These are phyloP conservation scores for Rhodotorula sp. DNA, from an alignment of 1,284 basidiomycete species.

Conservation along the genomic window DNA sequence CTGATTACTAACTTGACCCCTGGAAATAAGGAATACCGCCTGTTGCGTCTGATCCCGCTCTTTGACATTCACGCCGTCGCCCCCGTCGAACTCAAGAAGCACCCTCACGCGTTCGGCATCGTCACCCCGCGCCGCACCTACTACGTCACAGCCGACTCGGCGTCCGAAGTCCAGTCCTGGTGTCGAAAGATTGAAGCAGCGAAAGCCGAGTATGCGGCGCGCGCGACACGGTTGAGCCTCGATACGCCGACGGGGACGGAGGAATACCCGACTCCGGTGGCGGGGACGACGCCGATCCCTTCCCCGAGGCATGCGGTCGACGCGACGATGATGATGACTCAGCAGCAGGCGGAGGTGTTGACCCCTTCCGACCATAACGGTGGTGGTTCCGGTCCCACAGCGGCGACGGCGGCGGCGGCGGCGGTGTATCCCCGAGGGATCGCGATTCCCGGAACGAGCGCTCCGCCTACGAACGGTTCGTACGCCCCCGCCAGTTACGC, in stretches of 20 bases:
- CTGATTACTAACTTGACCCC: not conserved
- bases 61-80: constrained; percentile 87
- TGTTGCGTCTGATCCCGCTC: constrained; percentile 84
- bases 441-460: constrained; percentile 6
- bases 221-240: constrained; percentile 57
- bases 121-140: constrained; percentile 90
- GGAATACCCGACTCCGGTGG: constrained; percentile 9
- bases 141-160: constrained; percentile 77
- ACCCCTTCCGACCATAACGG: too few species aligned
- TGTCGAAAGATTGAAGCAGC: constrained; percentile 69
- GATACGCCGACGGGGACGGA: constrained; percentile 46
- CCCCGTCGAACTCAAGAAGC: constrained; percentile 81
- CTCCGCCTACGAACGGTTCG: not conserved
- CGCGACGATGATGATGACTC: constrained; percentile 1
- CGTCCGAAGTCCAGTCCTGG: constrained; percentile 77
- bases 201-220: constrained; percentile 62
- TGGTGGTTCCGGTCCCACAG: not conserved
- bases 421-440: not conserved
- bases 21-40: constrained; percentile 68
- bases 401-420: not conserved
- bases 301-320: constrained; percentile 11
- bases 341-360: too few species aligned
- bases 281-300: constrained; percentile 12
- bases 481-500: constrained; percentile 15
- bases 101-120: constrained; percentile 85